These are phyloP conservation scores for Rubia balearica DNA, from an alignment of 305 asterid genomes.

Conservation along the genomic window DNA sequence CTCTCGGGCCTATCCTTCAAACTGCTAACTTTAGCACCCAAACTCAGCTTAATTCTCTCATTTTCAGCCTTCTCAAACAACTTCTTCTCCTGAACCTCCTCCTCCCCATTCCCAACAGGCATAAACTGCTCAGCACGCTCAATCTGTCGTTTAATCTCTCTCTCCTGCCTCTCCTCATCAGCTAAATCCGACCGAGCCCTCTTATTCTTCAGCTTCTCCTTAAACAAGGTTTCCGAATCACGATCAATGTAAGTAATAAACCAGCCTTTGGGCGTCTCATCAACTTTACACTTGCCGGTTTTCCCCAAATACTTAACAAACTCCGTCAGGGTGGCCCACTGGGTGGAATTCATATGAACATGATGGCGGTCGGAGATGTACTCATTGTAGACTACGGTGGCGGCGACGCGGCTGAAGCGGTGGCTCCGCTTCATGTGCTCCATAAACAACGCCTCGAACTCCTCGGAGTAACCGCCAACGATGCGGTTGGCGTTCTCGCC, in stretches of 20 bases:
- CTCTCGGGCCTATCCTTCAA: constrained; percentile 40
- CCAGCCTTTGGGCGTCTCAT: constrained; percentile 88
- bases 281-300: constrained; percentile 79
- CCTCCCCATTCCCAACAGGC: constrained; percentile 24
- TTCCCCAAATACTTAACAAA: constrained; percentile 74
- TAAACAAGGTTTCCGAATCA: constrained; percentile 74
- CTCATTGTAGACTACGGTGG: constrained; percentile 91
- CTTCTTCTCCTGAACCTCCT: constrained; percentile 26
- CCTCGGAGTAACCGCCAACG: constrained; percentile 69
- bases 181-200: constrained; percentile 60
- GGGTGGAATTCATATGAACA: constrained; percentile 77
- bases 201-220: constrained; percentile 84
- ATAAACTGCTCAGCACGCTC: constrained; percentile 75
- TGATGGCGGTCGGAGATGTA: constrained; percentile 72
- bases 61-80: constrained; percentile 45
- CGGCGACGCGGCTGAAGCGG: constrained; percentile 76
- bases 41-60: constrained; percentile 57
- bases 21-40: constrained; percentile 33
- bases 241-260: constrained; percentile 76
- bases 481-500: constrained; percentile 71
- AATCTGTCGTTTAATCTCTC: constrained; percentile 69
- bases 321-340: constrained; percentile 82
- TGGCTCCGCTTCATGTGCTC: constrained; percentile 83
- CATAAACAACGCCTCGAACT: constrained; percentile 55
- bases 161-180: constrained; percentile 84